These are phyloP conservation scores for Podospora pseudocomata DNA, from an alignment of 495 filamentous ascomycete genomes.

Conservation along the genomic window DNA sequence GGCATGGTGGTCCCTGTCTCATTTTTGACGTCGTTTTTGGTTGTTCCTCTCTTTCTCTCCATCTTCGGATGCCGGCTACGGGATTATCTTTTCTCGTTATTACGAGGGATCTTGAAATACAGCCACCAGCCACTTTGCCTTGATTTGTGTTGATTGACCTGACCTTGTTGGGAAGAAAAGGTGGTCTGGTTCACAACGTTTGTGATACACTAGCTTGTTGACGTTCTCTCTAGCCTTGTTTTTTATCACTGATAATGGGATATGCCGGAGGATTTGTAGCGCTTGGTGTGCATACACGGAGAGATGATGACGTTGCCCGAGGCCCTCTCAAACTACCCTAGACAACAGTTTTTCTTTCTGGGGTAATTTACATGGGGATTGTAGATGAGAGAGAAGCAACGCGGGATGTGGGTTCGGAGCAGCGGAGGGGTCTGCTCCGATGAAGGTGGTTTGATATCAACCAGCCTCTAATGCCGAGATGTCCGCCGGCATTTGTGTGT, in stretches of 20 bases:
- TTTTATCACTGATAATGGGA: neutral
- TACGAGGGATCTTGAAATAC: neutral
- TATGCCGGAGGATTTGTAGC: neutral
- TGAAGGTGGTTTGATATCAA: no score
- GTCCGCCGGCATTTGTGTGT: neutral
- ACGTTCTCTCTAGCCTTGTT: neutral
- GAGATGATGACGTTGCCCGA: neutral
- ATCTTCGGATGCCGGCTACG: neutral
- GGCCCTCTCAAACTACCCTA: neutral
- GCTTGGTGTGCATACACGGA: neutral
- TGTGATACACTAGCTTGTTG: neutral
- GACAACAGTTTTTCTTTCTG: neutral
- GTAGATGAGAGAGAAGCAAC: neutral
- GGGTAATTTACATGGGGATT: neutral
- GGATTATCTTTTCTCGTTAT: neutral
- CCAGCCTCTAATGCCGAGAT: neutral
- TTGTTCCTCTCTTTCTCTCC: no score
- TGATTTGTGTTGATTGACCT: neutral
- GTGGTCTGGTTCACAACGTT: neutral
- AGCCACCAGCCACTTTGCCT: neutral
- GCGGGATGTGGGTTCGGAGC: no score
- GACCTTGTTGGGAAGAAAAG: neutral
- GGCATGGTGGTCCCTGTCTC: neutral
- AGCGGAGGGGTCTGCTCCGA: no score
- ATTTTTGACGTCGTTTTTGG: neutral